phyloP scores from a whole-genome alignment of 2,329 filamentous ascomycete species.

The Tolypocladium endophyticum region DNA sequence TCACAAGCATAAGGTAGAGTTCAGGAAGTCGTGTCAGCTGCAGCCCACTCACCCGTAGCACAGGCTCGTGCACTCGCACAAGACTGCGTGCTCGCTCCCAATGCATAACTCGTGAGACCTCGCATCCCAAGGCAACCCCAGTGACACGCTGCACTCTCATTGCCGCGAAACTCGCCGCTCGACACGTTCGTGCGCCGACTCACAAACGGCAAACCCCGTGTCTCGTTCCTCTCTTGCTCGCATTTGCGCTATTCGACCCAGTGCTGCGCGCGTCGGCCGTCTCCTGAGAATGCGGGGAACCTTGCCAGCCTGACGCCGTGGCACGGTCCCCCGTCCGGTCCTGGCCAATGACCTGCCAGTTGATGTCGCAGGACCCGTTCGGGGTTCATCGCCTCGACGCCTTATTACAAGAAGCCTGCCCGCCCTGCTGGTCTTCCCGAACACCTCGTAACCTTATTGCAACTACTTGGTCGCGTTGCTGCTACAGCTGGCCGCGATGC shows the following conservation, averaged over 20 bases:
- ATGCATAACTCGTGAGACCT: neutral
- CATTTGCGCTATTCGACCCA: neutral
- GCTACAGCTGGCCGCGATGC: neutral
- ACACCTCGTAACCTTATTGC: neutral
- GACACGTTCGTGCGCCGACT: neutral
- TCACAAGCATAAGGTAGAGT: too few species aligned
- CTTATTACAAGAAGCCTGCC: neutral
- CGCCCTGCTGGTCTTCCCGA: neutral
- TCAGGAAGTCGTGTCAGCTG: too few species aligned
- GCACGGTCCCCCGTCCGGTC: neutral
- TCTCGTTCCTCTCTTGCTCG: neutral
- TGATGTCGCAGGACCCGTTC: neutral
- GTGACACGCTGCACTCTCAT: neutral
- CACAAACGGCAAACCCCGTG: neutral
- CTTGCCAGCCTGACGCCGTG: neutral
- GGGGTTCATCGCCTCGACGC: neutral
- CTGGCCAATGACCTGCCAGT: neutral
- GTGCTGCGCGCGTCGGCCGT: neutral
- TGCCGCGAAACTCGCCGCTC: neutral
- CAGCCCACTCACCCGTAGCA: neutral
- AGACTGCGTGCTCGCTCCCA: neutral
- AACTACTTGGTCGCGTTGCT: neutral
- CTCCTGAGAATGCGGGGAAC: neutral
- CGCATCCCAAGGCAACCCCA: neutral
- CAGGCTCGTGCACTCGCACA: neutral